Conservation (phyloP, 495 filamentous ascomycete species). For the Aspergillus nidulans region DNA sequence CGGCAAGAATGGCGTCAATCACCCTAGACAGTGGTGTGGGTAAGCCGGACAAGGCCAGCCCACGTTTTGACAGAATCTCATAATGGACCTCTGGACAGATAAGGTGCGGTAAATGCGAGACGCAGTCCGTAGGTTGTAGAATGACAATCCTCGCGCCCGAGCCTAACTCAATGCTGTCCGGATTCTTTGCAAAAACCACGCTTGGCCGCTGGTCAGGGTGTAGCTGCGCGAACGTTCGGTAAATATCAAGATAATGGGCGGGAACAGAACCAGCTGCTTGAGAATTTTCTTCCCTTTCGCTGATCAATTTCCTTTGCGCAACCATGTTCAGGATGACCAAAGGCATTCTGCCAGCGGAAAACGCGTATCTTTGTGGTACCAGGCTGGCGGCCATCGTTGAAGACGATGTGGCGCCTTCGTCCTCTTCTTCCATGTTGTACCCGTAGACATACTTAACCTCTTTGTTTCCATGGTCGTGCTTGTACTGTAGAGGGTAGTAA, state of each 20-base stretch:
- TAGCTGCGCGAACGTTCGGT: not conserved
- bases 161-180: not conserved
- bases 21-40: constrained; percentile 4
- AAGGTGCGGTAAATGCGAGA: constrained; percentile 5
- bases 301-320: not conserved
- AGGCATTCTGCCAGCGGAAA: constrained; percentile 2
- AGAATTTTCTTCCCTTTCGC: not conserved
- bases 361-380: constrained; percentile 1
- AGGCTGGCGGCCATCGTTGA: not conserved
- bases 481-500: not conserved
- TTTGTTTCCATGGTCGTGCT: no score
- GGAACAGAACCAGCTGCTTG: no score
- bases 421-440: not conserved
- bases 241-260: not conserved
- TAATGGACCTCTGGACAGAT: constrained; percentile 2
- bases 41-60: constrained; percentile 4
- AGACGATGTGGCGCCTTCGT: no score
- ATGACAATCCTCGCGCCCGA: not conserved
- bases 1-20: not conserved
- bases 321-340: constrained; percentile 6
- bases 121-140: not conserved
- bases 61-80: constrained; percentile 6
- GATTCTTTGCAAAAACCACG: not conserved
- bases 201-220: not conserved
- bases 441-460: not conserved